These are phyloP conservation scores for Dryas integrifolia DNA, from an alignment of 331 rosid genomes.

Conservation along the genomic window DNA sequence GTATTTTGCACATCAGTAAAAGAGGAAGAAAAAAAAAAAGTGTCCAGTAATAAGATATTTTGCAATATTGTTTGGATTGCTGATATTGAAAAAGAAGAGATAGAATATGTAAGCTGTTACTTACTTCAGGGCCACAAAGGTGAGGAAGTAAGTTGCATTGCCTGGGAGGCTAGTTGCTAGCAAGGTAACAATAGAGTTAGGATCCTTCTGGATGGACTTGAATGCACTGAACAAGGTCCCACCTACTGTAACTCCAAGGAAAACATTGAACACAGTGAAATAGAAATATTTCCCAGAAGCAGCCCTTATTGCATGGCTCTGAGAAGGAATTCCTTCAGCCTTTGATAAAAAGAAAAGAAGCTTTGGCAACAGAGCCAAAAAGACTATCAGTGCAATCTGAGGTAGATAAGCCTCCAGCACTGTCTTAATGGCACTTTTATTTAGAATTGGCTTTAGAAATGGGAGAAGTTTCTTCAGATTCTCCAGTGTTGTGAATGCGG, in stretches of 20 bases:
- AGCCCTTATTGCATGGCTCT: slow-evolving; percentile 77
- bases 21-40: background rate
- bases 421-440: slow-evolving; percentile 36
- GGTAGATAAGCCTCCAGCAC: slow-evolving; percentile 91
- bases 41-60: background rate
- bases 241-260: slow-evolving; percentile 72
- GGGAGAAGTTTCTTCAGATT: slow-evolving; percentile 67
- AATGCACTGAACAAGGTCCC: slow-evolving; percentile 67
- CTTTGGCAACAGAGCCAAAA: slow-evolving; percentile 82
- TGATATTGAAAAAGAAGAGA: slow-evolving; percentile 4
- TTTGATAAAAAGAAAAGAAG: slow-evolving; percentile 67
- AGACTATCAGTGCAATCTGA: slow-evolving; percentile 73
- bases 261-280: slow-evolving; percentile 71
- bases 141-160: slow-evolving; percentile 80
- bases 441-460: slow-evolving; percentile 60
- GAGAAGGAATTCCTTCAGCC: slow-evolving; percentile 75
- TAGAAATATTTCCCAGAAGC: slow-evolving; percentile 89
- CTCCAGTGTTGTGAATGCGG: slow-evolving; percentile 70
- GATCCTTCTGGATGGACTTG: slow-evolving; percentile 48
- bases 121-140: slow-evolving; percentile 92
- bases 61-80: background rate
- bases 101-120: slow-evolving; percentile 16
- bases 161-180: slow-evolving; percentile 65
- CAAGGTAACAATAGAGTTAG: slow-evolving; percentile 33
- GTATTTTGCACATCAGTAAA: too few species aligned